These are phyloP conservation scores for Porpolomopsis calyptriformis DNA, from an alignment of 768 basidiomycete species.

Conservation along the genomic window DNA sequence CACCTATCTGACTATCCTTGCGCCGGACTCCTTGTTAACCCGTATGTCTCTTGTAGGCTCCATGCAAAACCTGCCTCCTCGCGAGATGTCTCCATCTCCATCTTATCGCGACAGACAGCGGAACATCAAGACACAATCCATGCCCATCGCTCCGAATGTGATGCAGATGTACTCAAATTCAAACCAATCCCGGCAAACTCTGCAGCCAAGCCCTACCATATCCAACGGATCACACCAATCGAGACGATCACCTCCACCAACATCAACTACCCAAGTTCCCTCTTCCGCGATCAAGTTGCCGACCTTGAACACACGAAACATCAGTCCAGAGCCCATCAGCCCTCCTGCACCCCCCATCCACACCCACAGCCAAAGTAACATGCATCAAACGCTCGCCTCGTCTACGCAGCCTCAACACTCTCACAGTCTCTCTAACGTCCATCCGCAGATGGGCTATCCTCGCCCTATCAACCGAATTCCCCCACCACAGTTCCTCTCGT, in stretches of 20 bases:
- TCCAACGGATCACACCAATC: slow-evolving; percentile 24
- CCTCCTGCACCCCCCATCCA: slow-evolving; percentile 25
- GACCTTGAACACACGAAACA: slow-evolving; percentile 13
- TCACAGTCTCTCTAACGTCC: slow-evolving; percentile 21
- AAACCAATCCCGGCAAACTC: slow-evolving; percentile 26
- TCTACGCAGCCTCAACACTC: slow-evolving; percentile 17
- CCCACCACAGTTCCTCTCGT: slow-evolving; percentile 44
- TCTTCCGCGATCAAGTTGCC: slow-evolving; percentile 39
- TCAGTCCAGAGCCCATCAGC: slow-evolving; percentile 19
- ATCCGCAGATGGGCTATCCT: slow-evolving; percentile 40
- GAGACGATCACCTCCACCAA: slow-evolving; percentile 30
- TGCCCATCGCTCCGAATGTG: slow-evolving; percentile 51
- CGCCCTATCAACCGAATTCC: slow-evolving; percentile 51
- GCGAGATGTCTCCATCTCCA: slow-evolving; percentile 43
- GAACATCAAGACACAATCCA: slow-evolving; percentile 46
- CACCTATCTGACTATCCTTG: slow-evolving; percentile 10
- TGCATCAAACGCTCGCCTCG: slow-evolving; percentile 2
- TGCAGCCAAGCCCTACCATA: slow-evolving; percentile 39
- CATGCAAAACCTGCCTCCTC: slow-evolving; percentile 30
- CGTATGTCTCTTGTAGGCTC: slow-evolving; percentile 19
- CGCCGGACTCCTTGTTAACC: not conserved
- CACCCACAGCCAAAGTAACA: slow-evolving; percentile 8
- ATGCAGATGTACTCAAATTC: slow-evolving; percentile 40
- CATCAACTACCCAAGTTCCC: slow-evolving; percentile 21
- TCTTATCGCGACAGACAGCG: slow-evolving; percentile 41